Conservation (phyloP, 2,329 filamentous ascomycete species). For the Trichoderma guizhouense region DNA sequence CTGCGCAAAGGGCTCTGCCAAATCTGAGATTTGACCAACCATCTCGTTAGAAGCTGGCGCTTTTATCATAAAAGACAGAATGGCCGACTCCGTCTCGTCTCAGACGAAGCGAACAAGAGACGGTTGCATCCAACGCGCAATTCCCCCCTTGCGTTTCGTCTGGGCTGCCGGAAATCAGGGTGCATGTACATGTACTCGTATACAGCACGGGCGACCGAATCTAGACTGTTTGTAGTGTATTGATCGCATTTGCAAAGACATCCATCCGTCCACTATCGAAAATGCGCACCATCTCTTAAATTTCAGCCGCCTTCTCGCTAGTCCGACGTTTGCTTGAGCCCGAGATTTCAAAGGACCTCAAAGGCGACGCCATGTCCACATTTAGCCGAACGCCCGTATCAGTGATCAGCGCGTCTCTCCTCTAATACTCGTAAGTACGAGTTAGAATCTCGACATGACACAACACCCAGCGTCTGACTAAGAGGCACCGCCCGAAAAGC, state of each 20-base stretch:
- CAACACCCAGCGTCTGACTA: conserved; percentile 6
- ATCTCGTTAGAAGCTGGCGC: background rate
- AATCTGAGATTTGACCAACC: conserved; percentile 17
- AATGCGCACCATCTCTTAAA: background rate
- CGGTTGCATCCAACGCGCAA: conserved; percentile 4
- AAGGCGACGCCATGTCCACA: conserved; percentile 11
- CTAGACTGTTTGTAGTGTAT: background rate
- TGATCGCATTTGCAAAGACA: background rate
- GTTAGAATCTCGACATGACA: background rate
- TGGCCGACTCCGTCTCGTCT: conserved; percentile 10
- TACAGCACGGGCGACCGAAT: background rate
- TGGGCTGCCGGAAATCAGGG: background rate
- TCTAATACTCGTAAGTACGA: background rate
- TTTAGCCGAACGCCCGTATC: conserved; percentile 15
- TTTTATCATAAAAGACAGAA: conserved; percentile 13
- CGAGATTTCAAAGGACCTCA: background rate
- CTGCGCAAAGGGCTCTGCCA: background rate
- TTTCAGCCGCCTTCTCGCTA: conserved; percentile 10
- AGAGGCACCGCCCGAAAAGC: conserved; percentile 1
- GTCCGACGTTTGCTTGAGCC: background rate
- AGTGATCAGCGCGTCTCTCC: background rate
- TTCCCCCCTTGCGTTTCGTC: conserved; percentile 3
- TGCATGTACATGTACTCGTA: background rate
- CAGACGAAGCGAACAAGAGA: background rate
- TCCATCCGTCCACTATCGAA: background rate